phyloP scores from a whole-genome alignment of 2,329 filamentous ascomycete species.

The Aspergillus phoenicis region DNA sequence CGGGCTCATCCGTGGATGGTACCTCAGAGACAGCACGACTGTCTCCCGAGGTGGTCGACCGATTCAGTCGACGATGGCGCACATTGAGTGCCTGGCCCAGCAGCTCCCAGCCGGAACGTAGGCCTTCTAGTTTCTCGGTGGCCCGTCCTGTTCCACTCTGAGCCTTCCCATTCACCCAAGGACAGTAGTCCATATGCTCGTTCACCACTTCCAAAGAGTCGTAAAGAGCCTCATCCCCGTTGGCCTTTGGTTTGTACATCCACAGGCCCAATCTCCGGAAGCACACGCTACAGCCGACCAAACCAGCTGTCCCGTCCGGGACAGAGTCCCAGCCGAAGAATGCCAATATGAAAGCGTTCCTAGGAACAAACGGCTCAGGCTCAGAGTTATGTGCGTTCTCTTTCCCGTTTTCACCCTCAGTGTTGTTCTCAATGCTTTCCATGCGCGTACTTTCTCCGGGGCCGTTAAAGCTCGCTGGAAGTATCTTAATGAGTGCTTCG shows the following conservation, averaged over 20 bases:
- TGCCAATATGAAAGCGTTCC: constrained; percentile 68
- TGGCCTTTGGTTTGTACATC: constrained; percentile 82
- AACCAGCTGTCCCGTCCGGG: constrained; percentile 52
- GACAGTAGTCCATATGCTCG: constrained; percentile 82
- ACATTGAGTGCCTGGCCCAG: constrained; percentile 47
- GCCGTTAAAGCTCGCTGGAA: constrained; percentile 31
- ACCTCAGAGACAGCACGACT: constrained; percentile 33
- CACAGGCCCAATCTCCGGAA: constrained; percentile 87
- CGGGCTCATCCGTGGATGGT: constrained; percentile 22
- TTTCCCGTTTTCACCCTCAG: background rate
- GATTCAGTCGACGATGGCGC: constrained; percentile 37
- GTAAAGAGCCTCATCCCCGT: constrained; percentile 45
- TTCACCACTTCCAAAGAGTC: constrained; percentile 65
- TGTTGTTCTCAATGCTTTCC: constrained; percentile 22
- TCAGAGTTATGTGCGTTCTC: constrained; percentile 15
- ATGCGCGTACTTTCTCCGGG: constrained; percentile 1
- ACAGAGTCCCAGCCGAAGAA: constrained; percentile 73
- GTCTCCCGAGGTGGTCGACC: constrained; percentile 29
- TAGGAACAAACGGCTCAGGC: constrained; percentile 49
- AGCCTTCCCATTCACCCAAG: constrained; percentile 69
- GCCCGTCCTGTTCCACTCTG: constrained; percentile 55
- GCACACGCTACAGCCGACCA: constrained; percentile 81
- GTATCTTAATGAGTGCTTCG: constrained; percentile 30
- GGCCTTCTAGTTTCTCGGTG: constrained; percentile 34
- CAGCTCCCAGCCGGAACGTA: constrained; percentile 51